phyloP scores from a whole-genome alignment of 2,329 filamentous ascomycete species.

The Sclerotinia borealis region DNA sequence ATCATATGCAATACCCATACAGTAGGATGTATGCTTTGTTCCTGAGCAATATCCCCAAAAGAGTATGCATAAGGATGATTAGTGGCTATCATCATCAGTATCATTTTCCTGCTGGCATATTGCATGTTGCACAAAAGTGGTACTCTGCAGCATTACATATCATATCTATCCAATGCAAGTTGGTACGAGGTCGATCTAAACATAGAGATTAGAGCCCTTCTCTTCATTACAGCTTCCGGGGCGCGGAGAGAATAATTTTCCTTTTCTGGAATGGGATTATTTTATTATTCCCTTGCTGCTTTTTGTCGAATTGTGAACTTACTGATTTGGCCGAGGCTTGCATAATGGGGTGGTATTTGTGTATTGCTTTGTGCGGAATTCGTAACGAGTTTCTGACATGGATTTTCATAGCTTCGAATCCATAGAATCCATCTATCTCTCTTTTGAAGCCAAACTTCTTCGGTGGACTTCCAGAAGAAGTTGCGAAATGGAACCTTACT shows the following conservation, averaged over 20 bases:
- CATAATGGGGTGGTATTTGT: slow-evolving; percentile 1
- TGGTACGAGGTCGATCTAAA: slow-evolving; percentile 7
- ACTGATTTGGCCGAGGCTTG: slow-evolving; percentile 2
- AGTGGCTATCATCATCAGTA: neutral
- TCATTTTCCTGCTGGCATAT: neutral
- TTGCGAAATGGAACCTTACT: neutral
- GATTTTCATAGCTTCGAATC: neutral
- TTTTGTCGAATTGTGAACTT: slow-evolving; percentile 1
- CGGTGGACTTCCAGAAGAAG: slow-evolving; percentile 26
- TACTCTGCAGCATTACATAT: neutral
- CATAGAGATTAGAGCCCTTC: slow-evolving; percentile 7
- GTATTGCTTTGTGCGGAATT: neutral
- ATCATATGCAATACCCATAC: neutral
- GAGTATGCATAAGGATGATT: neutral
- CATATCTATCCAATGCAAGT: slow-evolving; percentile 2
- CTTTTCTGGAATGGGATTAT: neutral
- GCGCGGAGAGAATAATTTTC: neutral
- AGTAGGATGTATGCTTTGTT: no score
- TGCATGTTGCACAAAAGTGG: slow-evolving; percentile 11
- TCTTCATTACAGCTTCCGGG: neutral
- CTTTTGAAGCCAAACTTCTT: slow-evolving; percentile 6
- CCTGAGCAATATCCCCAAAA: neutral
- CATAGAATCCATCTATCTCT: neutral
- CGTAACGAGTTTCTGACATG: neutral
- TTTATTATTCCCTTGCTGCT: slow-evolving; percentile 13